Evolutionary conservation across 176 grass and related monocot species (phyloP).

Genomic region (Microstegium vimineum): DNA sequence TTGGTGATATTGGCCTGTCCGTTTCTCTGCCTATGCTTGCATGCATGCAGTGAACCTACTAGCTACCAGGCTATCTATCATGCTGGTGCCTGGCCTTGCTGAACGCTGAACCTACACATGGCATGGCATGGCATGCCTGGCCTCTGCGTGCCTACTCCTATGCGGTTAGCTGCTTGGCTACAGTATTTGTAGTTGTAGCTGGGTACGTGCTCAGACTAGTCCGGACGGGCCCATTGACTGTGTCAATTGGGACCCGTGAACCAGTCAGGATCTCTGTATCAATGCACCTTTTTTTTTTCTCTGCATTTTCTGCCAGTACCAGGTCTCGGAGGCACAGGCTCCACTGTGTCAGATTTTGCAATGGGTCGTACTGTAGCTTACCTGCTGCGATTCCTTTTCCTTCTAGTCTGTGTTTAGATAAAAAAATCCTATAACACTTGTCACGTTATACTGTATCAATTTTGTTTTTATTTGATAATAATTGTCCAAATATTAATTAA

Average conservation of each 20-base stretch:
- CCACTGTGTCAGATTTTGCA: conserved; percentile 30
- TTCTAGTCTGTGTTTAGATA: too few species aligned
- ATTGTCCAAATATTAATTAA: too few species aligned
- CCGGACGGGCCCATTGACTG: conserved; percentile 10
- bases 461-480: too few species aligned
- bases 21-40: conserved; percentile 8
- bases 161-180: too few species aligned
- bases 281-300: conserved; percentile 25
- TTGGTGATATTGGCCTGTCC: not conserved
- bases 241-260: conserved; percentile 39
- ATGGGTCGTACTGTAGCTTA: conserved; percentile 5
- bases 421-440: too few species aligned
- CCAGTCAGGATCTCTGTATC: conserved; percentile 47
- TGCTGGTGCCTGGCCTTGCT: conserved; percentile 12
- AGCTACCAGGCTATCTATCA: not conserved
- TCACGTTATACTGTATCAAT: too few species aligned
- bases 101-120: conserved; percentile 19
- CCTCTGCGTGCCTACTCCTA: conserved; percentile 8
- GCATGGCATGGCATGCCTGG: conserved; percentile 10
- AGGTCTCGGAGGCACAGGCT: conserved; percentile 48
- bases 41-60: conserved; percentile 33
- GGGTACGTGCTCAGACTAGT: conserved; percentile 21
- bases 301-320: conserved; percentile 41
- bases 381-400: conserved; percentile 18
- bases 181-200: not conserved